These are phyloP conservation scores for Diaporthe humulicola DNA, from an alignment of 2,329 filamentous ascomycete species.

Conservation along the genomic window DNA sequence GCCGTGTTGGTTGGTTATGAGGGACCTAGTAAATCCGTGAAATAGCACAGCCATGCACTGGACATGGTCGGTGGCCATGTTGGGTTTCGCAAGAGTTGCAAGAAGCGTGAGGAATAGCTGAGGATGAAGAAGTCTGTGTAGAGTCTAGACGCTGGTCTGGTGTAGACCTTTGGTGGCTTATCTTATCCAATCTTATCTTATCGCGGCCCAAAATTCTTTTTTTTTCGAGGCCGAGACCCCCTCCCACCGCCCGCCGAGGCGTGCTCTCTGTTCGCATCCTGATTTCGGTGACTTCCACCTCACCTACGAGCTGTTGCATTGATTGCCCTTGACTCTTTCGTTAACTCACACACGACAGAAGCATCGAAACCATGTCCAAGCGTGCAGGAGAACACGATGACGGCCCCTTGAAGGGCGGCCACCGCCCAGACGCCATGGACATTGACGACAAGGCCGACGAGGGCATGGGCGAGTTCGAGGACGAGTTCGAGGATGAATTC, in stretches of 20 bases:
- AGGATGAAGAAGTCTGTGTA: too few species aligned
- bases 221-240: not conserved
- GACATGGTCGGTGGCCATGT: too few species aligned
- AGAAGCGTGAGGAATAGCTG: too few species aligned
- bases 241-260: not conserved
- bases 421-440: constrained; percentile 74
- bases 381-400: constrained; percentile 65
- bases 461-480: constrained; percentile 88
- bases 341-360: not conserved
- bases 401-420: constrained; percentile 70
- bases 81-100: too few species aligned
- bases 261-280: not conserved
- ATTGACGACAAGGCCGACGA: constrained; percentile 67
- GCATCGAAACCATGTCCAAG: constrained; percentile 67
- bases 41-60: too few species aligned
- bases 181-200: constrained; percentile 6
- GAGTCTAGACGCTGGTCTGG: too few species aligned
- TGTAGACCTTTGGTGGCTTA: not conserved
- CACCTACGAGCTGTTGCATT: not conserved
- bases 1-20: too few species aligned
- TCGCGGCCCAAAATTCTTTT: constrained; percentile 3
- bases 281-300: not conserved
- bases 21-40: too few species aligned
- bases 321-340: not conserved
- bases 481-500: constrained; percentile 93